These are phyloP conservation scores for Colletotrichum incanum DNA, from an alignment of 2,329 filamentous ascomycete genomes.

Conservation along the genomic window DNA sequence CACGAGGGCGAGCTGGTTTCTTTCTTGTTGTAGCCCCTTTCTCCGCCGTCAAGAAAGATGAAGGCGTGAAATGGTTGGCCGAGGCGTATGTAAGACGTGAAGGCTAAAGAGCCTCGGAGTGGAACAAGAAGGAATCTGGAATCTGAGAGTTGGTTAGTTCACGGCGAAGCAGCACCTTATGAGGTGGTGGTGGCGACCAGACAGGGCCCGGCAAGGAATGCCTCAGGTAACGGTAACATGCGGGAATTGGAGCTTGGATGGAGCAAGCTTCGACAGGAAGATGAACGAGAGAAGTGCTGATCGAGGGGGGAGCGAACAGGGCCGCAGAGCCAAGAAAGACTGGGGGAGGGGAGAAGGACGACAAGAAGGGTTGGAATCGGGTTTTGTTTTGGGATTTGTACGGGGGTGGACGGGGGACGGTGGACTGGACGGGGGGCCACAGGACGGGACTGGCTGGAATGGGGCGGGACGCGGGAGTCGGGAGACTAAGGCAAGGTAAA, in stretches of 20 bases:
- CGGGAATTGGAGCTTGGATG: slow-evolving; percentile 31
- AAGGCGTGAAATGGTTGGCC: not conserved
- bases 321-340: slow-evolving; percentile 32
- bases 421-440: slow-evolving; percentile 13
- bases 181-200: slow-evolving; percentile 22
- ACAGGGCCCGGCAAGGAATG: slow-evolving; percentile 27
- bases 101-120: slow-evolving; percentile 31
- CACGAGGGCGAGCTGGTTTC: slow-evolving; percentile 13
- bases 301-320: slow-evolving; percentile 25
- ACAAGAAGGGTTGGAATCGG: slow-evolving; percentile 32
- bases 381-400: slow-evolving; percentile 33
- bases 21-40: slow-evolving; percentile 7
- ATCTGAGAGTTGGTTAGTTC: slow-evolving; percentile 35
- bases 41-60: slow-evolving; percentile 7
- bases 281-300: slow-evolving; percentile 33
- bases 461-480: slow-evolving; percentile 20
- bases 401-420: slow-evolving; percentile 29
- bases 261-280: slow-evolving; percentile 38
- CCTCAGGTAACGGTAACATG: slow-evolving; percentile 35
- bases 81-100: slow-evolving; percentile 11
- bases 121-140: slow-evolving; percentile 25
- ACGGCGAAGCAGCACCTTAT: slow-evolving; percentile 41
- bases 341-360: slow-evolving; percentile 3
- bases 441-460: slow-evolving; percentile 19
- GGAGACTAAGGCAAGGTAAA: slow-evolving; percentile 12